Evolutionary conservation across 768 basidiomycete species (phyloP).

Genomic region (Clitopilus hobsonii): DNA sequence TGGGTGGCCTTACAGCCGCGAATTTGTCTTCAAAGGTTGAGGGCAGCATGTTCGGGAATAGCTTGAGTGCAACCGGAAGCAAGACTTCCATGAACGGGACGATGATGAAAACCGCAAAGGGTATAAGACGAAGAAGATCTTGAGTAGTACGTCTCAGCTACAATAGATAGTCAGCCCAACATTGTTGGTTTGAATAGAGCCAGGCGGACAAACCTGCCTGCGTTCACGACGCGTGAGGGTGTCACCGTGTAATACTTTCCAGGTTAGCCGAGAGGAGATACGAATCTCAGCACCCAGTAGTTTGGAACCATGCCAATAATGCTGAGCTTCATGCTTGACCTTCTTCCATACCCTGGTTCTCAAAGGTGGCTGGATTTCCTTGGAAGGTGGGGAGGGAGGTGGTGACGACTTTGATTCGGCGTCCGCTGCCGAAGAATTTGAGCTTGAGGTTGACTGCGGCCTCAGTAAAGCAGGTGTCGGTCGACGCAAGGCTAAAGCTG

Average conservation of each 20-base stretch:
- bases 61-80: constrained; percentile 90
- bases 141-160: constrained; percentile 93
- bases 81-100: constrained; percentile 99
- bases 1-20: constrained; percentile 55
- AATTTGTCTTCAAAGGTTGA: constrained; percentile 98
- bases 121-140: constrained; percentile 88
- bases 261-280: constrained; percentile 82
- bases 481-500: constrained; percentile 8
- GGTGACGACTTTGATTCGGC: constrained; percentile 44
- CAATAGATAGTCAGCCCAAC: background rate
- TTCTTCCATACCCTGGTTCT: constrained; percentile 77
- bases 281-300: constrained; percentile 91
- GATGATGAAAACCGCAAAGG: constrained; percentile 91
- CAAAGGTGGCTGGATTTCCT: constrained; percentile 37
- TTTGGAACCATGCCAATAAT: constrained; percentile 97
- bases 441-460: constrained; percentile 2
- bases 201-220: constrained; percentile 60
- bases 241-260: constrained; percentile 90
- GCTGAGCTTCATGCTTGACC: constrained; percentile 91
- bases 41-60: constrained; percentile 99
- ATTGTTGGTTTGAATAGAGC: background rate
- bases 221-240: constrained; percentile 89
- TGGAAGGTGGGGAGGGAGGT: constrained; percentile 35
- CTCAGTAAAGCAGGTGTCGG: constrained; percentile 5
- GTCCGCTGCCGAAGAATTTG: constrained; percentile 13